Base-by-base conservation (phyloP, 2,329 filamentous ascomycete genomes). In the Gaeumannomyces sp. region DNA sequence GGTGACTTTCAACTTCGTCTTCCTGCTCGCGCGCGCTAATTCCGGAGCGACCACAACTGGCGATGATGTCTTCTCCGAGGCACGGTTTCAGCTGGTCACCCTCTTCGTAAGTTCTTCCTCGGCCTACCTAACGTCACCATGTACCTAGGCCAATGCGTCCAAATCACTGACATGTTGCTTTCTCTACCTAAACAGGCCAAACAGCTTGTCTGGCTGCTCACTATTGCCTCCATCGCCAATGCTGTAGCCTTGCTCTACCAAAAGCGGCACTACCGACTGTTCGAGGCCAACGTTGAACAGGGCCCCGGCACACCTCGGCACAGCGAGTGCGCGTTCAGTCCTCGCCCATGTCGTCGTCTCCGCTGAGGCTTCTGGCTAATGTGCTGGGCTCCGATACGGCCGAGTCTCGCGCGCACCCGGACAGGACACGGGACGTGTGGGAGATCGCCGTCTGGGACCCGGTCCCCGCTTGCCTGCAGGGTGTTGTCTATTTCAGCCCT, bases 401-500 rank as follows among this genome's bases (percentile, higher is more conserved):
- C n/a, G 87, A 93, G 69, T 88, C 91, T 31, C 87, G 93, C 73
- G 90, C 92, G 33, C 91, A 97, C 76, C 92, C 94, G 0, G 89
- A 95, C 73, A 86, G 88, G 65, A 84, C 85, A 31, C 85, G 89
- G 14, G 93, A 99, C 75, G 95, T 99, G 13, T 99, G 95, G 95
- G 93, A 99, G 76, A 78, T 99, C 62, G 85, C 89, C 1, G 84
- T 98, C 8, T 99, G 95, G 95, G 93, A 98, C 74, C 95, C 96
- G 45, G 84, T 94, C 60, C 92, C 93, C 2, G 83, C 96, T 50
- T 92, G 88, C 60, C 78, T 98, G 64, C 87, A 89, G 53, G 80
- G 98, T 3, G 93, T 97, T 73, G 95, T 92, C 71, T 81, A 95
- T 57, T 98, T 99, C 79, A 96, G 93, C 71, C 95, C 95, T 0